phyloP scores from a whole-genome alignment of 805 yeast genomes.

The Lachancea kluyveri region DNA sequence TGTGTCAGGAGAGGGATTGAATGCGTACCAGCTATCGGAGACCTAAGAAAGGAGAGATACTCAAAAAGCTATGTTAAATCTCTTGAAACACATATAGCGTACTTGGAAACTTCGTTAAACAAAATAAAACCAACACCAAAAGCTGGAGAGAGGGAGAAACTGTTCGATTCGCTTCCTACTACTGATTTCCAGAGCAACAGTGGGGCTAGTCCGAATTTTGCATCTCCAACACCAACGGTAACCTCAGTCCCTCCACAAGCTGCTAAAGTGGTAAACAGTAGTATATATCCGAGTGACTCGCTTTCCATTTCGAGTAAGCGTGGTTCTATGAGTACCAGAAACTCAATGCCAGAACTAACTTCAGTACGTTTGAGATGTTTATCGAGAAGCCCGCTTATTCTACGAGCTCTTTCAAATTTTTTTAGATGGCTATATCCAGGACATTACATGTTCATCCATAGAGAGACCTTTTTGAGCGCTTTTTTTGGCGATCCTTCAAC shows the following conservation, averaged over 20 bases:
- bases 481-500: conserved; percentile 38
- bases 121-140: conserved; percentile 9
- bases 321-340: conserved; percentile 1
- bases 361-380: conserved; percentile 14
- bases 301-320: conserved; percentile 17
- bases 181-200: conserved; percentile 3
- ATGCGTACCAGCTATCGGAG: conserved; percentile 38
- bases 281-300: conserved; percentile 26
- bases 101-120: conserved; percentile 14
- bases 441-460: conserved; percentile 48
- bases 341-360: conserved; percentile 6
- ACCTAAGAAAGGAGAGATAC: conserved; percentile 41
- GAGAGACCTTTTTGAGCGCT: conserved; percentile 53
- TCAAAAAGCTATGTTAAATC: conserved; percentile 39
- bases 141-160: conserved; percentile 7
- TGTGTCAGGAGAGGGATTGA: conserved; percentile 37
- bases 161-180: conserved; percentile 6
- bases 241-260: conserved; percentile 3
- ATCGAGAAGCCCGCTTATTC: conserved; percentile 20
- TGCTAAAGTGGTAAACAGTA: conserved; percentile 12
- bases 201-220: background rate
- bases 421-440: conserved; percentile 60
- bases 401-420: conserved; percentile 27
- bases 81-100: conserved; percentile 27
- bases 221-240: background rate